Evolutionary conservation across 75 land plant species (phyloP).

Genomic region (Pseudotsuga menziesii): DNA sequence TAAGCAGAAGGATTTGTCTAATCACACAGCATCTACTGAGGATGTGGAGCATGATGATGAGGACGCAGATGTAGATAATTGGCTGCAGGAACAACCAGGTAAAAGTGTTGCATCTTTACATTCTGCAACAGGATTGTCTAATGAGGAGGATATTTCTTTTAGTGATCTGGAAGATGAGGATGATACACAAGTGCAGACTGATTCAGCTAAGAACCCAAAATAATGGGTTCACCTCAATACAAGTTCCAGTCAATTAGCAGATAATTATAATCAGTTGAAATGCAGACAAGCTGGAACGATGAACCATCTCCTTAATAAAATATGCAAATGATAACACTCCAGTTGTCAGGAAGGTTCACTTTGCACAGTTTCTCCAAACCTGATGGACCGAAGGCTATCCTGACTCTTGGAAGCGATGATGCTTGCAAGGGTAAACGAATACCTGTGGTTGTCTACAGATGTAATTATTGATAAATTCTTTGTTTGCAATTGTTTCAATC

Average conservation of each 20-base stretch:
- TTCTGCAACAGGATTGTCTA: conserved; percentile 23
- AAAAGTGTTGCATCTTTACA: conserved; percentile 14
- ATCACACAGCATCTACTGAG: neutral
- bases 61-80: conserved; percentile 62
- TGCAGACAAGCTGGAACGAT: neutral
- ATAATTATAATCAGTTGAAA: conserved; percentile 3
- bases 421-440: neutral
- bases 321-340: neutral
- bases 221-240: neutral
- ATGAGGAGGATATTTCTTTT: conserved; percentile 92
- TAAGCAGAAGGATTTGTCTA: conserved; percentile 31
- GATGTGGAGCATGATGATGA: conserved; percentile 15
- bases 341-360: neutral
- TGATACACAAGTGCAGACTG: conserved; percentile 10
- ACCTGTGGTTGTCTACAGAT: too few species aligned
- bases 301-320: neutral
- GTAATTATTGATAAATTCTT: too few species aligned
- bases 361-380: neutral
- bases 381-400: neutral
- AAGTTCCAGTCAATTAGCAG: neutral
- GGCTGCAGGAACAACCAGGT: conserved; percentile 49
- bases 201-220: neutral
- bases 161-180: conserved; percentile 97
- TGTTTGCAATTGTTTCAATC: too few species aligned
- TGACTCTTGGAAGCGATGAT: neutral